These are phyloP conservation scores for Sclerotinia glacialis DNA, from an alignment of 2,329 filamentous ascomycete genomes.

Conservation along the genomic window DNA sequence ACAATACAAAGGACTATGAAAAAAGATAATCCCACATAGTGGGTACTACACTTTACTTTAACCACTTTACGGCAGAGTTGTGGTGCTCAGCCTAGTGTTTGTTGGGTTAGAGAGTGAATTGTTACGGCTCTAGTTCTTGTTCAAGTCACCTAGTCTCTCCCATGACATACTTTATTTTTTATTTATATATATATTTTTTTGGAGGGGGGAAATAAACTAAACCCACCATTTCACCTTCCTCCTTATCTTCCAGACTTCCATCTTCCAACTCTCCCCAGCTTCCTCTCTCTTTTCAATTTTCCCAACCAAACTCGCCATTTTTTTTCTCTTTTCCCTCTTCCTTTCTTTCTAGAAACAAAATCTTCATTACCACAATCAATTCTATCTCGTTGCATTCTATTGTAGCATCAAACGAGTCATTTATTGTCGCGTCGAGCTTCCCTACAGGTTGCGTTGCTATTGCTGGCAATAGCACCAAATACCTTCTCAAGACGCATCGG, in stretches of 20 bases:
- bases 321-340: too few relatives aligned
- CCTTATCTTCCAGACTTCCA: too few relatives aligned
- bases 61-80: neutral
- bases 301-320: neutral
- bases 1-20: too few relatives aligned
- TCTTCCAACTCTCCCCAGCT: neutral
- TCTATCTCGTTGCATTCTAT: conserved; percentile 11
- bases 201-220: too few relatives aligned
- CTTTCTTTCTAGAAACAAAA: neutral
- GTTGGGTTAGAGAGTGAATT: neutral
- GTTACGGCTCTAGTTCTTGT: neutral
- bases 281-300: neutral
- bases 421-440: conserved; percentile 9
- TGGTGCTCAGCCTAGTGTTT: neutral
- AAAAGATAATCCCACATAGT: too few relatives aligned
- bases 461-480: neutral
- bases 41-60: neutral
- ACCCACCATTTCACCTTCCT: too few relatives aligned
- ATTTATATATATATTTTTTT: too few relatives aligned
- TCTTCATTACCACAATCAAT: neutral
- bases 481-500: neutral
- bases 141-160: too few relatives aligned
- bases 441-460: conserved; percentile 1
- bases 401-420: conserved; percentile 5
- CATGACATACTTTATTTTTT: too few relatives aligned